phyloP scores from a whole-genome alignment of 306 rosid species.

The Potentilla sterilis region DNA sequence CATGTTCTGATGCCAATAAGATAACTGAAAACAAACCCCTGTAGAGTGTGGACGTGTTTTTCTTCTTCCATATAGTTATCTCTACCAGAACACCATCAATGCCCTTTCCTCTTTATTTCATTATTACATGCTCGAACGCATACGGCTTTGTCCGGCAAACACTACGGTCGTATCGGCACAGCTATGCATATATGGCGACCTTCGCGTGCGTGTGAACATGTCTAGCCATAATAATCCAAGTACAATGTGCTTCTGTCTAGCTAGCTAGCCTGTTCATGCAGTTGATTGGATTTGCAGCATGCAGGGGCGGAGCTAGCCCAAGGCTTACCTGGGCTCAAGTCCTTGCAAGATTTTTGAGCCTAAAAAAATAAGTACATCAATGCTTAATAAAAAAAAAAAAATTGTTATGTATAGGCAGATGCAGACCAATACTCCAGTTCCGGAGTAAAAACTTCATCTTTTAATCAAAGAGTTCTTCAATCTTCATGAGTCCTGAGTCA shows the following conservation, averaged over 20 bases:
- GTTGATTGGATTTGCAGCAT: neutral
- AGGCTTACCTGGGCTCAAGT: too few relatives aligned
- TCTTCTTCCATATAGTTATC: neutral
- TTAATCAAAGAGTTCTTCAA: too few relatives aligned
- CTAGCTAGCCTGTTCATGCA: neutral
- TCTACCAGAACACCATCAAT: neutral
- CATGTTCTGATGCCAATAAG: neutral
- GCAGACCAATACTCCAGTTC: too few relatives aligned
- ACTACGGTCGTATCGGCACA: neutral
- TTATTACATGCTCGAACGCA: neutral
- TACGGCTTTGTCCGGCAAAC: slow-evolving; percentile 1
- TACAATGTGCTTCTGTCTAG: neutral
- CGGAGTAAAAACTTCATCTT: too few relatives aligned
- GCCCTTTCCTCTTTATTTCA: neutral
- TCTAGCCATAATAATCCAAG: neutral
- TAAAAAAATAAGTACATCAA: too few relatives aligned
- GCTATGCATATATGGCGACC: neutral
- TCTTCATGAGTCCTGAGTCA: too few relatives aligned
- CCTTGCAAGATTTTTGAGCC: too few relatives aligned
- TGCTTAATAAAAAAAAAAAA: too few relatives aligned
- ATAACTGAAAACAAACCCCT: neutral
- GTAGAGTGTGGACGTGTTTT: neutral
- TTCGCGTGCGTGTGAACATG: neutral
- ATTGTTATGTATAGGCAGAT: too few relatives aligned
- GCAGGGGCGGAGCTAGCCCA: too few relatives aligned